Percentiles rank a stretch among this genome's conserved stretches.
These are phyloP conservation scores for Suhomyces choctaworum DNA, from an alignment of 1,139 yeast genomes.

Conservation along the genomic window DNA sequence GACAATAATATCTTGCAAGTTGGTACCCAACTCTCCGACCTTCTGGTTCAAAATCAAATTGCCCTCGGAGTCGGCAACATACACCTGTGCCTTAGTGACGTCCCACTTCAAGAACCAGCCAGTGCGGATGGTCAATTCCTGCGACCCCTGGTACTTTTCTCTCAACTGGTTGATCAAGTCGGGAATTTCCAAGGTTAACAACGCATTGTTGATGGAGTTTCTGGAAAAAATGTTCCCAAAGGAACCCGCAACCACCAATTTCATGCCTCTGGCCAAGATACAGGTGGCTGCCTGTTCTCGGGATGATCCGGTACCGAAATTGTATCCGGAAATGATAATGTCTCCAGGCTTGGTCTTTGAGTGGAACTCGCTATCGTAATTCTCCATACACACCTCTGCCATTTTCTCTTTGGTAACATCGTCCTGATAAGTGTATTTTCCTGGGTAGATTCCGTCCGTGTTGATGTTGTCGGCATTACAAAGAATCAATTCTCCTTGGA, in stretches of 20 bases:
- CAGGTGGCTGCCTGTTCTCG: slow-evolving; percentile 99
- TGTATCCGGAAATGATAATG: slow-evolving; percentile 86
- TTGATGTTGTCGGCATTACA: slow-evolving; percentile 98
- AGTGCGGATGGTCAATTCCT: slow-evolving; percentile 86
- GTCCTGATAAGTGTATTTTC: slow-evolving; percentile 97
- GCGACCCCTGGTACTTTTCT: slow-evolving; percentile 54
- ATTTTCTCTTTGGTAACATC: slow-evolving; percentile 90
- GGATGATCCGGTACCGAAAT: slow-evolving; percentile 98
- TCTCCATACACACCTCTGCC: slow-evolving; percentile 99
- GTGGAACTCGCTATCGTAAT: slow-evolving; percentile 87
- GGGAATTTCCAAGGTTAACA: slow-evolving; percentile 91
- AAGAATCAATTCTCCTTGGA: slow-evolving; percentile 86
- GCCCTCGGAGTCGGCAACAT: slow-evolving; percentile 66
- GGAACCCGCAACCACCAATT: slow-evolving; percentile 92
- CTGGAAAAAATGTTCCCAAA: slow-evolving; percentile 96
- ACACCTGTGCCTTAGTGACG: slow-evolving; percentile 78
- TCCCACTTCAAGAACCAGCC: slow-evolving; percentile 95
- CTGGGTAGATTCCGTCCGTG: slow-evolving; percentile 98
- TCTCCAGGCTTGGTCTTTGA: slow-evolving; percentile 82
- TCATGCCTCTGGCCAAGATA: slow-evolving; percentile 89
- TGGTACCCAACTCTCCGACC: slow-evolving; percentile 94
- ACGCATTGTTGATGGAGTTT: slow-evolving; percentile 93
- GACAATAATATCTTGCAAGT: slow-evolving; percentile 92
- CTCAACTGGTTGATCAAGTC: slow-evolving; percentile 76
- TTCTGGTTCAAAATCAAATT: slow-evolving; percentile 75